A percentile compares a stretch with the other conserved stretches of the same genome.
Evolutionary conservation across 192 early-diverging fungal genomes (phyloP).

Genomic region (Mortierella antarctica): DNA sequence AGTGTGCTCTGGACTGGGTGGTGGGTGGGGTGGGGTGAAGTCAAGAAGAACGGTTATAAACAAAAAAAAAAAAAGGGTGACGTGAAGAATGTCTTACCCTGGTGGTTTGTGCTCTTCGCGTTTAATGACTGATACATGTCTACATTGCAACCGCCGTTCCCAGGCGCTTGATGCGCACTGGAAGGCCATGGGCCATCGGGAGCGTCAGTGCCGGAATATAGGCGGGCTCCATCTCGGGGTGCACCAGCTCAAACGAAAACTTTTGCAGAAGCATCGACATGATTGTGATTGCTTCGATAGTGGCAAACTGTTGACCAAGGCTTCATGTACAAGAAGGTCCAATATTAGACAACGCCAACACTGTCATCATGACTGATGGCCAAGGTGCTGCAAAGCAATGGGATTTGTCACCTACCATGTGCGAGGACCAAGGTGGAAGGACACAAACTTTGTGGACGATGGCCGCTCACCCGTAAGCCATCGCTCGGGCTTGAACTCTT

Average conservation of each 20-base stretch:
- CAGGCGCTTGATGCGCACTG: constrained; percentile 28
- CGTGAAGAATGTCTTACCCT: too few species aligned
- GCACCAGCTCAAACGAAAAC: constrained; percentile 51
- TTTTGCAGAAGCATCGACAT: constrained; percentile 30
- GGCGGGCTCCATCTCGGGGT: constrained; percentile 23
- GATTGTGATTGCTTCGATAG: constrained; percentile 45
- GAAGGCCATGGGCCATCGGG: constrained; percentile 41
- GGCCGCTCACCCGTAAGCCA: constrained; percentile 61
- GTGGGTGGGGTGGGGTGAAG: too few species aligned
- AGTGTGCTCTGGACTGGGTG: too few species aligned
- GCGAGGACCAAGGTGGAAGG: constrained; percentile 68
- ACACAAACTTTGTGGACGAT: constrained; percentile 56
- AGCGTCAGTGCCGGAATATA: constrained; percentile 33
- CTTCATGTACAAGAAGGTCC: constrained; percentile 4
- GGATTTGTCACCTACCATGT: constrained; percentile 27
- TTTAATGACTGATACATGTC: too few species aligned
- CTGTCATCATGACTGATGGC: background rate
- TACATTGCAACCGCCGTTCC: too few species aligned
- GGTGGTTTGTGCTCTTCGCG: too few species aligned
- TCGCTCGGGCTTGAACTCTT: constrained; percentile 69
- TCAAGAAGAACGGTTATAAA: too few species aligned
- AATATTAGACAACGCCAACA: background rate
- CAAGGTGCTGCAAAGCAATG: background rate
- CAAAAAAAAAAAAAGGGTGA: too few species aligned
- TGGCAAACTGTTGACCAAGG: constrained; percentile 56